Evolutionary conservation across 2,329 filamentous ascomycete species (phyloP).

Genomic region (Trichophyton verrucosum): DNA sequence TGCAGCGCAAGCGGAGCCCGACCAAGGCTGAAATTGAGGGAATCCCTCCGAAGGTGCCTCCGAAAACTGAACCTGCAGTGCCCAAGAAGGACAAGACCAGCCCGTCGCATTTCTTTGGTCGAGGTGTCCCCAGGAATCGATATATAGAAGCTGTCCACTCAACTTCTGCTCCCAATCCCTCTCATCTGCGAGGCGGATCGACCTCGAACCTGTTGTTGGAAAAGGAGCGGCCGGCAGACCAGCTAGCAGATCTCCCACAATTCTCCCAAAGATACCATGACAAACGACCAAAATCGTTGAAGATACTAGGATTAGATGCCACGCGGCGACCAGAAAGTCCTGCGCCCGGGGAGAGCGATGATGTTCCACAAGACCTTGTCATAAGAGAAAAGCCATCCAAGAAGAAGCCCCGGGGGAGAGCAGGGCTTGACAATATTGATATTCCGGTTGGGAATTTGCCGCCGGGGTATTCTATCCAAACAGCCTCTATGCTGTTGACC

Average conservation of each 20-base stretch:
- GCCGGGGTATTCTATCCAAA: neutral
- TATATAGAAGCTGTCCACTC: neutral
- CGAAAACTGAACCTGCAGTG: neutral
- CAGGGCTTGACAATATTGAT: neutral
- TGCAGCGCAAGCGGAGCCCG: neutral
- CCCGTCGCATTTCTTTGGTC: neutral
- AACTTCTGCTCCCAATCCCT: neutral
- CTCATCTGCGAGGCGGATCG: neutral
- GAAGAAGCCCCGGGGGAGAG: neutral
- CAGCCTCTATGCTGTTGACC: conserved; percentile 7
- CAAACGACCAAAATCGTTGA: neutral
- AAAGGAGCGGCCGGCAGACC: neutral
- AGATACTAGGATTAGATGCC: neutral
- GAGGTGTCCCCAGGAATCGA: neutral
- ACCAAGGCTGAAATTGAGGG: neutral
- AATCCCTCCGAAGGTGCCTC: conserved; percentile 1
- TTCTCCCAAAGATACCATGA: neutral
- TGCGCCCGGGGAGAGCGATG: neutral
- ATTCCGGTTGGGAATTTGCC: neutral
- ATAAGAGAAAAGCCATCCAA: neutral
- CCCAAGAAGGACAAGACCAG: neutral
- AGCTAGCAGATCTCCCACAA: neutral
- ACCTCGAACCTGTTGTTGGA: neutral
- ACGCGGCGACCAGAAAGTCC: neutral
- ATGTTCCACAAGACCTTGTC: neutral